phyloP scores from a whole-genome alignment of 106 monocot genomes.

The Phalaenopsis equestris region DNA sequence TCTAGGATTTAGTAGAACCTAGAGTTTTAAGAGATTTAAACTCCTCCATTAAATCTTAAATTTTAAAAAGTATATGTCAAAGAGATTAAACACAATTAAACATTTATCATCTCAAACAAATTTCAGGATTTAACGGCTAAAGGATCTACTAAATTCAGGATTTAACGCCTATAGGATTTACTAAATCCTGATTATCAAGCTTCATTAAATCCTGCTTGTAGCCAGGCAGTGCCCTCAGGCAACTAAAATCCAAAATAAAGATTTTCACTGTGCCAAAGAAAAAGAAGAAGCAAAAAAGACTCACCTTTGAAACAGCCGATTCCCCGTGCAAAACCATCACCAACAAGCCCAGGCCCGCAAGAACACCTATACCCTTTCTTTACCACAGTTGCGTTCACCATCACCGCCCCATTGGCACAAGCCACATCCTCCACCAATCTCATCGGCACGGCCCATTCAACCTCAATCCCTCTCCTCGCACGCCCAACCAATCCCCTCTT shows the following conservation, averaged over 20 bases:
- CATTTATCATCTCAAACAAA: too few relatives aligned
- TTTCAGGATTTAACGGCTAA: too few relatives aligned
- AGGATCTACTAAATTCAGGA: too few relatives aligned
- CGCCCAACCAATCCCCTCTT: background rate
- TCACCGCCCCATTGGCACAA: constrained; percentile 47
- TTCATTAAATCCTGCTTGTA: too few relatives aligned
- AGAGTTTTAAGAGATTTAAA: too few relatives aligned
- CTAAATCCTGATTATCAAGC: too few relatives aligned
- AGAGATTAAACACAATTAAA: too few relatives aligned
- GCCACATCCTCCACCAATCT: constrained; percentile 18
- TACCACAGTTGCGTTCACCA: constrained; percentile 59
- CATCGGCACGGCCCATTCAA: constrained; percentile 83
- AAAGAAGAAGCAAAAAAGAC: background rate
- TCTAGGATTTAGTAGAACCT: too few relatives aligned
- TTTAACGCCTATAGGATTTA: too few relatives aligned
- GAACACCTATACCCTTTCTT: constrained; percentile 52
- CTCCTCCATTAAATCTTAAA: too few relatives aligned
- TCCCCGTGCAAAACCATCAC: constrained; percentile 72
- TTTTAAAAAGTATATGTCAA: too few relatives aligned
- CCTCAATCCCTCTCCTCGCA: constrained; percentile 50
- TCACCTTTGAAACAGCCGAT: constrained; percentile 63
- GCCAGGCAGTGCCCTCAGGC: too few relatives aligned
- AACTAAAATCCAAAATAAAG: background rate
- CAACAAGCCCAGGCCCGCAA: constrained; percentile 40
- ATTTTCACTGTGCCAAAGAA: background rate